Base-by-base conservation (phyloP, 371 early-diverging fungal genomes). In the Zopfochytrium polystomum region DNA sequence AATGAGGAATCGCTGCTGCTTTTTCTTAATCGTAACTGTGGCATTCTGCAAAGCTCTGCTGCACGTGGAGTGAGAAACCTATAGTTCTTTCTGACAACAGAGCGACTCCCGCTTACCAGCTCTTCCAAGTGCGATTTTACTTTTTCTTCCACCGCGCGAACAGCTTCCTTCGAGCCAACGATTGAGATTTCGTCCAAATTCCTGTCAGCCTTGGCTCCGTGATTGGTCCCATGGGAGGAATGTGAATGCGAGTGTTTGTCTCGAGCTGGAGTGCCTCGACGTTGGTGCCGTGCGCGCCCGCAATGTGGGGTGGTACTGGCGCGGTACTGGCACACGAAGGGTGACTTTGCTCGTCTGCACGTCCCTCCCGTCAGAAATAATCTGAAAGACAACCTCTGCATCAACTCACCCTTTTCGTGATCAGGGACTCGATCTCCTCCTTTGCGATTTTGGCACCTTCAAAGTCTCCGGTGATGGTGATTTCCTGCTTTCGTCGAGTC, bases 1-100 rank as follows among this genome's bases (percentile, higher is more conserved):
- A 27, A 91, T 78, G 29, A 97, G 77, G 69, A 91, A 91, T 52
- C 88, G 87, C 76, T 95, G 96, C 73, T 92, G 91, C 54, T 87
- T 85, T 80, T 93, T 92, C 51, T 91, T 89, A 44, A 94, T 47
- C 3, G 13, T 6, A 23, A 60, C 7, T 20, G 22, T 54, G 25
- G 46, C 9, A 27, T 49, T 13, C 6, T 58, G 20, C 9, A 60
- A 27, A 26, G 34, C 18, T 22, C 26, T 15, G 25, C 26, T 6
- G 11, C 20, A 47, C 20, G 11, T n/a, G n/a, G n/a, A n/a, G n/a
- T n/a, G n/a, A n/a, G n/a, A n/a, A n/a, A n/a, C n/a, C n/a, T n/a
- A n/a, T n/a, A n/a, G n/a, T n/a, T n/a, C n/a, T n/a, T n/a, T n/a
- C n/a, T n/a, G n/a, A n/a, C n/a, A n/a, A n/a, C n/a, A n/a, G n/a